Percentiles rank a stretch among this genome's conserved stretches.
These are phyloP conservation scores for Ganoderma resinaceum DNA, from an alignment of 1,284 basidiomycete species.

Conservation along the genomic window DNA sequence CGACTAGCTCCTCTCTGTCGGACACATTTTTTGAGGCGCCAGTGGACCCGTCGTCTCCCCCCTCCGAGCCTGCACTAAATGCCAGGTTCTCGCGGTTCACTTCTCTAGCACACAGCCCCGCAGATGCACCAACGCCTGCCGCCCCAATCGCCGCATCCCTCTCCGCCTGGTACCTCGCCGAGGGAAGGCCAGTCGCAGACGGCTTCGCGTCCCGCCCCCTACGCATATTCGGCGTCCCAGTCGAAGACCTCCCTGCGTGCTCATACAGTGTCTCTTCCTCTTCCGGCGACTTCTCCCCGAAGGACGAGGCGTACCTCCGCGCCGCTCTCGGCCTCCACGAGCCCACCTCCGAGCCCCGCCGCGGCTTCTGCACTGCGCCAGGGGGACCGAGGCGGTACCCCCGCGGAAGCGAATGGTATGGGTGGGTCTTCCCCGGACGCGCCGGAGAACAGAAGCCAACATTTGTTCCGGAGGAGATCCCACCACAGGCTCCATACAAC, in stretches of 20 bases:
- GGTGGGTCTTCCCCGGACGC: neutral
- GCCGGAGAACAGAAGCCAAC: neutral
- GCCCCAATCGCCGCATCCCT: neutral
- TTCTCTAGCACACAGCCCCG: neutral
- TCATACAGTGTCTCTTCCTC: neutral
- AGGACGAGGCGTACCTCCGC: neutral
- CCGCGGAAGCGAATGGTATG: neutral
- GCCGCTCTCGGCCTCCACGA: neutral
- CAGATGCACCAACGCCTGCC: neutral
- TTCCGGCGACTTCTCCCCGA: neutral
- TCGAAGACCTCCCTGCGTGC: neutral
- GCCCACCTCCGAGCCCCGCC: neutral
- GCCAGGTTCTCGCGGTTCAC: neutral
- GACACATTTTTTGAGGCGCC: neutral
- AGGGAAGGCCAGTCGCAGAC: neutral
- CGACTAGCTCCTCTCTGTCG: neutral
- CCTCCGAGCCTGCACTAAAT: neutral
- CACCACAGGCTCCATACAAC: neutral
- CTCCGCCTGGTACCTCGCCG: conserved; percentile 2
- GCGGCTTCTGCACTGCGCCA: neutral
- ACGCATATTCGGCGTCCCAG: neutral
- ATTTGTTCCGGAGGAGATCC: neutral
- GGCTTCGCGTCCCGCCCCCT: neutral
- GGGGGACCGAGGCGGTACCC: neutral
- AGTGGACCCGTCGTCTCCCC: neutral